Evolutionary conservation across 805 yeast species (phyloP), one percentile per base, ranked within the genome.

Genomic region (Ascoidea rubescens): DNA sequence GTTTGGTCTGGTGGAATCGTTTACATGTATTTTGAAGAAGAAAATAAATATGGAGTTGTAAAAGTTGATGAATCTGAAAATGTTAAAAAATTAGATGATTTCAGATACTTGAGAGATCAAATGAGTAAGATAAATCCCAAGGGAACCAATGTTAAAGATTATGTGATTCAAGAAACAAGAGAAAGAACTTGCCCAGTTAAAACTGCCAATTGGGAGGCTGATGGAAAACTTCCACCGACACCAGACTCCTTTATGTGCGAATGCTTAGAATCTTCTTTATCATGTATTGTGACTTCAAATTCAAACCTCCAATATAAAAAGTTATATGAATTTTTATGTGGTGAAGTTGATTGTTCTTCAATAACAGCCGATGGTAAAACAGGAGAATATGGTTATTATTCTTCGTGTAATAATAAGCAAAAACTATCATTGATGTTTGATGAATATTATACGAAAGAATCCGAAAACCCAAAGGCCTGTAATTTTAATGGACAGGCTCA

Each of bases 1-100:
- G 83, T 83, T 55, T 85, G 91, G 93, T 84, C 91, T 50, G 91
- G 95, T 71, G 95, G 91, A 77, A 84, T 85, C 63, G 91, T 84
- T 52, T 85, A 84, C 72, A 80, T 84, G 90, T 85, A 84, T 71
- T 85, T 79, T 69, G 75, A 85, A 71, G 91, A 85, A 71, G 71
- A 69, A 52, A 84, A 84, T 70, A 67, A 84, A 60, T 84, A 83
- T 63, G 91, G 95, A 71, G 74, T 84, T 63, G 90, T 84, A 51
- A 57, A 77, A 51, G 67, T 80, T 56, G 69, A 67, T 51, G 70
- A 69, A 56, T 65, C 64, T 58, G 70, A 69, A 37, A 55, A 66
- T n/a, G 84, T 81, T 54, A 65, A 71, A 50, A 83, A 91, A 53
- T 68, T 82, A 68, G 67, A 66, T 48, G 91, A 84, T 67, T 85